phyloP scores from a whole-genome alignment of 2,329 filamentous ascomycete genomes.

The Trichoderma hamatum region DNA sequence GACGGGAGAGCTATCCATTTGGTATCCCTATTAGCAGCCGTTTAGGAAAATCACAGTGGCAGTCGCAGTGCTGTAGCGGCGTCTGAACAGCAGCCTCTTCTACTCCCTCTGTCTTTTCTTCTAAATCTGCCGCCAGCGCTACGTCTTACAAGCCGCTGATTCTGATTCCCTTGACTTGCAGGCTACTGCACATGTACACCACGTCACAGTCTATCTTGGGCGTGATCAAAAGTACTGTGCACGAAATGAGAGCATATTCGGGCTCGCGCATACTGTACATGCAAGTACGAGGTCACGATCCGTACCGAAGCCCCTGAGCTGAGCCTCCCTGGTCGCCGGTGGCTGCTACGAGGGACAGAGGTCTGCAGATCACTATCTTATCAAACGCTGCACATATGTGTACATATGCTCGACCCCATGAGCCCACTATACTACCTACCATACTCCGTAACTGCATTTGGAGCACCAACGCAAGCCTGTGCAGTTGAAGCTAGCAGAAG shows the following conservation, averaged over 20 bases:
- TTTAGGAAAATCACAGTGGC: background rate
- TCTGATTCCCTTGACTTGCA: background rate
- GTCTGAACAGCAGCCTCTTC: background rate
- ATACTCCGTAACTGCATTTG: background rate
- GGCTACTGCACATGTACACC: constrained; percentile 11
- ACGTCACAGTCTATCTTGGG: constrained; percentile 18
- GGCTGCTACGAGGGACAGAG: constrained; percentile 17
- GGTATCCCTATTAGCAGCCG: background rate
- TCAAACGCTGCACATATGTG: background rate
- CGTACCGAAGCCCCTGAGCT: constrained; percentile 23
- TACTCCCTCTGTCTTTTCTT: background rate
- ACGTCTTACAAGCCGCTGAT: background rate
- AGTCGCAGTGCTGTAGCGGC: background rate
- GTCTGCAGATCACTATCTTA: constrained; percentile 25
- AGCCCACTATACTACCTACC: constrained; percentile 7
- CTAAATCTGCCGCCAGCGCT: background rate
- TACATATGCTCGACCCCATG: background rate
- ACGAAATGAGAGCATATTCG: constrained; percentile 7
- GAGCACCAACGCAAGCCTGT: background rate
- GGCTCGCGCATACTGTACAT: background rate
- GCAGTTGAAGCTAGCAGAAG: background rate
- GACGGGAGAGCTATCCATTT: background rate
- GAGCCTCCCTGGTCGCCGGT: constrained; percentile 5
- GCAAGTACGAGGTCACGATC: constrained; percentile 14
- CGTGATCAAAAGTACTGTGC: constrained; percentile 24